Conservation (phyloP, 208 protist species). For the Acanthamoeba healyi region DNA sequence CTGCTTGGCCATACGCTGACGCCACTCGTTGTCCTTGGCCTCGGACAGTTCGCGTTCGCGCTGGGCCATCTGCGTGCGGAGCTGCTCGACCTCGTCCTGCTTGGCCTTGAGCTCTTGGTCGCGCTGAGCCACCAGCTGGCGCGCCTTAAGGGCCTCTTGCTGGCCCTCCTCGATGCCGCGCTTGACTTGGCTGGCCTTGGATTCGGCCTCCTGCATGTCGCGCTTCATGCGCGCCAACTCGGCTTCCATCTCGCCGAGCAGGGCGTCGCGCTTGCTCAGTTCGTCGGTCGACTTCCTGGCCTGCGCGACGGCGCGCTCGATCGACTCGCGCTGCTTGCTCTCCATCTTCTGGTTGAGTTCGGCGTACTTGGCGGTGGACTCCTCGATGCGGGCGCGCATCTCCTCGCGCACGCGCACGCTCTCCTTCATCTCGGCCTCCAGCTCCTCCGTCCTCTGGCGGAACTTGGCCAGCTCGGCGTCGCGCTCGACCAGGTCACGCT, state of each 20-base stretch:
- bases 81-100: neutral
- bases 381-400: neutral
- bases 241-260: slow-evolving; percentile 7
- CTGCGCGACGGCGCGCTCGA: neutral
- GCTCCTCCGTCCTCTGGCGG: neutral
- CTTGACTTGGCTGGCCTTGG: neutral
- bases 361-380: slow-evolving; percentile 12
- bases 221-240: neutral
- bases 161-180: neutral
- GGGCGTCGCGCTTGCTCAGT: neutral
- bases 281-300: neutral
- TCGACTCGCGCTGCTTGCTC: neutral
- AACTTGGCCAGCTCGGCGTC: neutral
- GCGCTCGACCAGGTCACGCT: neutral
- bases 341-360: neutral
- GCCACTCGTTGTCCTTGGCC: neutral
- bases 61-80: neutral
- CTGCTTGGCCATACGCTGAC: neutral
- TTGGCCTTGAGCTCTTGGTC: neutral
- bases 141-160: neutral
- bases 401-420: slow-evolving; percentile 13
- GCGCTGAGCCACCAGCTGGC: neutral
- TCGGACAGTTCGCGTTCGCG: neutral
- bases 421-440: neutral
- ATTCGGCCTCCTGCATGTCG: neutral